These are phyloP conservation scores for Leccinum arenicola DNA, from an alignment of 768 basidiomycete species.

Conservation along the genomic window DNA sequence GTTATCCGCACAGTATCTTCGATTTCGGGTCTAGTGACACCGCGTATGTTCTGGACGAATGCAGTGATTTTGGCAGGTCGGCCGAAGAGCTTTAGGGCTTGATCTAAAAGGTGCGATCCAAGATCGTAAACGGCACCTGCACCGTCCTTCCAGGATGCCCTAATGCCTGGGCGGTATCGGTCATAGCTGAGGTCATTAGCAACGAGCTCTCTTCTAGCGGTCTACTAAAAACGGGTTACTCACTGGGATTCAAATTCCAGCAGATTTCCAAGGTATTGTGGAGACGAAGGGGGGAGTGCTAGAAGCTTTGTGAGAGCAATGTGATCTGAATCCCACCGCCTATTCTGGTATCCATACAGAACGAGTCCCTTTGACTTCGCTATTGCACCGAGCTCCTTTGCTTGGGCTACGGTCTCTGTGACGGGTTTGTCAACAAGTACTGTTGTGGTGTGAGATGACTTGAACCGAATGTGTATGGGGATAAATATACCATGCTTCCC, in stretches of 20 bases:
- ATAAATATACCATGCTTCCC: slow-evolving; percentile 64
- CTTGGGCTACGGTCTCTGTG: slow-evolving; percentile 56
- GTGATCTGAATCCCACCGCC: slow-evolving; percentile 80
- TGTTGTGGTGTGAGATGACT: slow-evolving; percentile 23
- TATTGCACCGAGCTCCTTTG: slow-evolving; percentile 55
- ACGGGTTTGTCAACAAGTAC: slow-evolving; percentile 83
- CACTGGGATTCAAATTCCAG: slow-evolving; percentile 77
- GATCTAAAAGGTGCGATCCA: slow-evolving; percentile 79
- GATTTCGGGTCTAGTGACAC: slow-evolving; percentile 59
- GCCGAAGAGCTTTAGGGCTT: slow-evolving; percentile 73
- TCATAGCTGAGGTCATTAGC: slow-evolving; percentile 51
- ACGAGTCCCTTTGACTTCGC: slow-evolving; percentile 60
- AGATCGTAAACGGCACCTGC: slow-evolving; percentile 74
- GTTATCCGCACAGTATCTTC: slow-evolving; percentile 57
- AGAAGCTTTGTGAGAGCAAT: slow-evolving; percentile 61
- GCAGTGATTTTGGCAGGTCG: slow-evolving; percentile 66
- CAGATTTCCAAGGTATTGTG: slow-evolving; percentile 56
- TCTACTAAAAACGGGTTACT: slow-evolving; percentile 19
- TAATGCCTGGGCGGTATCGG: slow-evolving; percentile 62
- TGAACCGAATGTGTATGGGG: not conserved
- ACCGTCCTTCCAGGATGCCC: slow-evolving; percentile 79
- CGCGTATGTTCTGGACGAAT: slow-evolving; percentile 66
- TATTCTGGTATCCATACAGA: slow-evolving; percentile 71
- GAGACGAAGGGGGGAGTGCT: slow-evolving; percentile 46
- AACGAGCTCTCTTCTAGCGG: not conserved